Evolutionary conservation across 208 protist genomes (phyloP).

Genomic region (Jaenimonas drosophilae): DNA sequence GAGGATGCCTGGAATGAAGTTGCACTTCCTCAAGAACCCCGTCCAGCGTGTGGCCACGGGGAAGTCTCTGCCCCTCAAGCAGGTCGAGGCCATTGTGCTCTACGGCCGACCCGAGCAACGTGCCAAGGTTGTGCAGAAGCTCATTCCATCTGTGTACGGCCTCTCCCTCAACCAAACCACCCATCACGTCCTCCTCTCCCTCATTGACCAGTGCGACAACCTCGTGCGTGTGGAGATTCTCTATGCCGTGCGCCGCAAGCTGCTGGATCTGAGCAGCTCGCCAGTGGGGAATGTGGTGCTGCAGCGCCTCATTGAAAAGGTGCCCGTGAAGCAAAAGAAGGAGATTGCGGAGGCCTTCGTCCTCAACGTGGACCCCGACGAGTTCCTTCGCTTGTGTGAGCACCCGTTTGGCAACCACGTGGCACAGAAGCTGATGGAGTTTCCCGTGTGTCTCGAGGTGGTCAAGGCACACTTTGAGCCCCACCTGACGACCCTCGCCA

Average conservation of each 20-base stretch:
- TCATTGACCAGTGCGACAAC: constrained; percentile 72
- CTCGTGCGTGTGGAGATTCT: constrained; percentile 68
- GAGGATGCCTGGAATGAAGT: constrained; percentile 48
- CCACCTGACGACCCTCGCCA: constrained; percentile 19
- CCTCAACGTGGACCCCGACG: constrained; percentile 67
- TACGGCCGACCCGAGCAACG: constrained; percentile 81
- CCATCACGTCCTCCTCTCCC: constrained; percentile 62
- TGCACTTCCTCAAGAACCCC: constrained; percentile 84
- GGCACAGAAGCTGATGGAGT: constrained; percentile 77
- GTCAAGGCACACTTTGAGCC: constrained; percentile 37
- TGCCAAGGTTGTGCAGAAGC: constrained; percentile 69
- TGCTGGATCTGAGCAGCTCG: constrained; percentile 54
- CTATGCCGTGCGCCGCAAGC: constrained; percentile 70
- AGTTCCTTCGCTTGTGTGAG: constrained; percentile 60
- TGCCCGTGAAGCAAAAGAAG: constrained; percentile 57
- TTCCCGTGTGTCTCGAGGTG: constrained; percentile 45
- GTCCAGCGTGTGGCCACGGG: constrained; percentile 74
- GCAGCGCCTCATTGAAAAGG: constrained; percentile 66
- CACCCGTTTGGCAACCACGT: constrained; percentile 84
- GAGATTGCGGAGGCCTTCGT: constrained; percentile 81
- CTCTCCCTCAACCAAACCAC: constrained; percentile 70
- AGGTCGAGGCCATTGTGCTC: constrained; percentile 80
- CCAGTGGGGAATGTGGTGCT: constrained; percentile 75
- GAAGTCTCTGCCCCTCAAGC: constrained; percentile 68
- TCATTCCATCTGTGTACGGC: constrained; percentile 59